phyloP scores from a whole-genome alignment of 2,329 filamentous ascomycete genomes.

The Sarocladium kiliense region DNA sequence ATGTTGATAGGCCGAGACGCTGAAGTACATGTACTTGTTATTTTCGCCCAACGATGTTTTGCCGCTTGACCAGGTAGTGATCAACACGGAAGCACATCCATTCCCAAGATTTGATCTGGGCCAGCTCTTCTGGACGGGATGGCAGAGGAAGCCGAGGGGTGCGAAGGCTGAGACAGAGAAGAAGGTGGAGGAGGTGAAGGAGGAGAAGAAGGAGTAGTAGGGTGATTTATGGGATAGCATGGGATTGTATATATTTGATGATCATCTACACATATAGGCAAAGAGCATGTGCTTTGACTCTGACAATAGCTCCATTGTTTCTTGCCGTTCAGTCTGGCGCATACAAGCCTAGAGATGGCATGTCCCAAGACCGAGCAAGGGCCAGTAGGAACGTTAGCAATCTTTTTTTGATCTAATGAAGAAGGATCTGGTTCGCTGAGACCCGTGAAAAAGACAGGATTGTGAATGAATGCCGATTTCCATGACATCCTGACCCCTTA shows the following conservation, averaged over 20 bases:
- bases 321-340: too few relatives aligned
- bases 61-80: conserved; percentile 79
- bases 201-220: conserved; percentile 1
- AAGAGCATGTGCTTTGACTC: too few relatives aligned
- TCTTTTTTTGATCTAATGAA: too few relatives aligned
- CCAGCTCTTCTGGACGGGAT: conserved; percentile 72
- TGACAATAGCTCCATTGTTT: too few relatives aligned
- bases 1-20: conserved; percentile 71
- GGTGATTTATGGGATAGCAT: not conserved
- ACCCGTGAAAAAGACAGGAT: too few relatives aligned
- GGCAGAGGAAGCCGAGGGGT: conserved; percentile 57
- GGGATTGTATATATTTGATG: not conserved
- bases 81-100: conserved; percentile 94
- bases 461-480: too few relatives aligned
- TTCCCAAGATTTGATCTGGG: conserved; percentile 83
- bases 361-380: too few relatives aligned
- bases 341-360: too few relatives aligned
- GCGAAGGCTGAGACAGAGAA: conserved; percentile 24
- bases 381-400: too few relatives aligned
- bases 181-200: conserved; percentile 12
- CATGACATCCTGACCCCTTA: too few relatives aligned
- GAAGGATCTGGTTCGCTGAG: too few relatives aligned
- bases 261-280: not conserved
- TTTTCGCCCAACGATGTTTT: conserved; percentile 82
- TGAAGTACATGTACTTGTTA: conserved; percentile 96